Base-by-base conservation (phyloP, 257 asterid genomes). In the Nemophila menziesii region DNA sequence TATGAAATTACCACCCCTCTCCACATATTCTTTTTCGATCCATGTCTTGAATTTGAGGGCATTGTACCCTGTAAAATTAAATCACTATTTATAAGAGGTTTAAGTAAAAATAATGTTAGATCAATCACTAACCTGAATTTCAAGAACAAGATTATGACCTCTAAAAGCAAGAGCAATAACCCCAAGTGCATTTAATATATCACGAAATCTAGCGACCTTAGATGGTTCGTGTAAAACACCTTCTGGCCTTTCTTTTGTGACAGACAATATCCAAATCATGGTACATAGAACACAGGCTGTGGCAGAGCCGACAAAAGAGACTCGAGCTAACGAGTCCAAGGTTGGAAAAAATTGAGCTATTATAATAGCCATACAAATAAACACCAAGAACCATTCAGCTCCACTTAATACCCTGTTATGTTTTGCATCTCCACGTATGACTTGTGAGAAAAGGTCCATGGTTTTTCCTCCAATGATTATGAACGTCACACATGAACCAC, bases 101-200 rank as follows among this genome's bases (percentile, higher is more conserved):
- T n/a, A n/a, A n/a, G n/a, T n/a, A n/a, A n/a, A n/a, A n/a, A n/a
- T n/a, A n/a, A n/a, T n/a, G n/a, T n/a, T n/a, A 14, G 9, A 29
- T 29, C 1, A 29, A 5, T 29, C n/a, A 29, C 36, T 22, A 16
- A 75, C 92, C 80, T 77, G 89, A 50, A 86, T 78, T 61, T 78
- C 96, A 4, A 81, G 66, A 20, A 86, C 71, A 1, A 86, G 61
- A 56, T 86, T 86, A 48, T 86, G 96, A 8, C 96, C 96, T 59
- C 84, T 61, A 39, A 82, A 82, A 48, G 77, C 63, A 41, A 71
- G 60, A 15, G 71, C 67, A 14, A 73, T 60, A 39, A 73, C 33
- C 41, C 72, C 81, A 10, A 76, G 20, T 2, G 70, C 81, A 52
- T 65, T 72, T 17, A 79, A 26, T n/a, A 68, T 67, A 16, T 54